Base-by-base conservation (phyloP, 2,329 filamentous ascomycete species). In the Uncinocarpus reesii region DNA sequence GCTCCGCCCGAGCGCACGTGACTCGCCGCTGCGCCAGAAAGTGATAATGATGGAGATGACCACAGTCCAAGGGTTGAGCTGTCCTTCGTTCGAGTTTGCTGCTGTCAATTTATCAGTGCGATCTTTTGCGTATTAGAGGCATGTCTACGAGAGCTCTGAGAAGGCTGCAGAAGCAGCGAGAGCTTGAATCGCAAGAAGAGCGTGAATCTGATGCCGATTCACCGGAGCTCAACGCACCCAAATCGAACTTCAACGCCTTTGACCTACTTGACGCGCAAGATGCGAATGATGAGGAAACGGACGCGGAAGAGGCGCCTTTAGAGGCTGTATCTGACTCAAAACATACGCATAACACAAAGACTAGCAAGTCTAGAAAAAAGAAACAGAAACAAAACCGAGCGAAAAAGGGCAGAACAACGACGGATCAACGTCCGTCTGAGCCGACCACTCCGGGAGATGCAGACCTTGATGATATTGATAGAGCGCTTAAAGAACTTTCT, bases 91-190 rank as follows among this genome's bases (percentile, higher is more conserved):
- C 37, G 8, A 38, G 35, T 13, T 29, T 15, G 7, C 7, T 21
- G 4, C 18, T 47, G 13, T 10, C 31, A 20, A 18, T 40, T 47
- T 28, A 26, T 13, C 21, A n/a, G n/a, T n/a, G n/a, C n/a, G n/a
- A n/a, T 40, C 11, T 15, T 13, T 24, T 2, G 7, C 10, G 5
- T 13, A 18, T 23, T 23, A 56, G 57, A 48, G n/a, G n/a, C 35
- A 83, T 84, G 80, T 83, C 80, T 36, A 78, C 79, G 15, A 74
- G 80, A 55, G 79, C 80, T n/a, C 65, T 84, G 47, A 73, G 80
- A 21, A 79, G 79, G 60, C 71, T 79, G 48, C 79, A 81, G 60
- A 74, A 74, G 54, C 76, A 80, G 67, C 73, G 73, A 50, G 78
- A 80, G 59, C 73, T 77, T 24, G 45, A 40, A 60, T 72, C 74